These are phyloP conservation scores for Leptographium procerum DNA, from an alignment of 2,329 filamentous ascomycete genomes.

Conservation along the genomic window DNA sequence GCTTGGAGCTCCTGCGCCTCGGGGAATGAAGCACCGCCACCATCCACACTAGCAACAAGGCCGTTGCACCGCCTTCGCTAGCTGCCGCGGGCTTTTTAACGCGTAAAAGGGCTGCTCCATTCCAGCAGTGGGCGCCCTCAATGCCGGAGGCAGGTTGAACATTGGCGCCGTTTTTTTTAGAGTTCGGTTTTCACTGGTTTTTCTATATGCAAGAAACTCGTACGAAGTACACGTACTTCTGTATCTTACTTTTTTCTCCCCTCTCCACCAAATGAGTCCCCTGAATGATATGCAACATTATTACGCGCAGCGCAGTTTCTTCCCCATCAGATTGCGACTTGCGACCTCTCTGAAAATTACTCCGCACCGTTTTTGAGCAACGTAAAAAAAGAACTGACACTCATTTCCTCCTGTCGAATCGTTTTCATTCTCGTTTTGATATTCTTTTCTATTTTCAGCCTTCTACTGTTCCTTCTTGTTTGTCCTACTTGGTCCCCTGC, in stretches of 20 bases:
- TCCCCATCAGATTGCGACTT: neutral
- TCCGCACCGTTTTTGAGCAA: too few relatives aligned
- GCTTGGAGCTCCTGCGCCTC: neutral
- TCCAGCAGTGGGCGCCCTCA: neutral
- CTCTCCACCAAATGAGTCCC: neutral
- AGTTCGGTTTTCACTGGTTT: neutral
- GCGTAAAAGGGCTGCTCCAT: neutral
- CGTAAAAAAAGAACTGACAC: too few relatives aligned
- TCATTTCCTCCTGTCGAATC: too few relatives aligned
- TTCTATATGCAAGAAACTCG: neutral
- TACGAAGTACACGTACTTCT: neutral
- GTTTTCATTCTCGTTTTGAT: too few relatives aligned
- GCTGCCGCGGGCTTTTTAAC: neutral
- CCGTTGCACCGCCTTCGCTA: neutral
- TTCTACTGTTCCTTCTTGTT: too few relatives aligned
- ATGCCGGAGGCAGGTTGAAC: neutral
- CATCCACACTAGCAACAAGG: neutral
- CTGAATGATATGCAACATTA: neutral
- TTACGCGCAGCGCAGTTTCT: neutral
- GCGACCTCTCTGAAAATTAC: neutral
- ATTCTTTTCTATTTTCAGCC: too few relatives aligned
- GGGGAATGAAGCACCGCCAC: neutral
- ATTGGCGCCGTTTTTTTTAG: neutral
- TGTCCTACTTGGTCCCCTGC: too few relatives aligned
- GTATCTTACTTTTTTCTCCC: neutral